Percentiles rank a stretch among this genome's conserved stretches.
Evolutionary conservation across 352 stramenopile genomes (phyloP).

Genomic region (Phytophthora pistaciae): DNA sequence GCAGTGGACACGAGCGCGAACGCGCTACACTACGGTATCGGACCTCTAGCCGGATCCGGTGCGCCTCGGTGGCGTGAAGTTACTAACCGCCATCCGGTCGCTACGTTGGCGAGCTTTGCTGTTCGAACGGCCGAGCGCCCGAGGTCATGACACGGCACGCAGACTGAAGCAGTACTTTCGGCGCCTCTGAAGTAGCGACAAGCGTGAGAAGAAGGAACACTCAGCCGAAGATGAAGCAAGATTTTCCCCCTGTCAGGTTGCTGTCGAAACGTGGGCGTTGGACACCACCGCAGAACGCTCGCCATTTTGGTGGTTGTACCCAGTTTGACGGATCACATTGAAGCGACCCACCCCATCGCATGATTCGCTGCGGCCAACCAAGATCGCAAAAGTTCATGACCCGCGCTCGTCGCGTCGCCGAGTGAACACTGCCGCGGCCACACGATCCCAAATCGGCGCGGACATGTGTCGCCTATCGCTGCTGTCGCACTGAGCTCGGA

Average conservation of each 20-base stretch:
- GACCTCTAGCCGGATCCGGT: not conserved
- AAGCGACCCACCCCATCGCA: conserved; percentile 8
- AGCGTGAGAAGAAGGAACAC: not conserved
- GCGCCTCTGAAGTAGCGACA: not conserved
- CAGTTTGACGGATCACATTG: conserved; percentile 7
- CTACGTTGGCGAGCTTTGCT: not conserved
- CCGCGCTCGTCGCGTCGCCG: conserved; percentile 7
- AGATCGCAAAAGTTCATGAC: conserved; percentile 23
- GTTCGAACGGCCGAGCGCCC: conserved; percentile 7
- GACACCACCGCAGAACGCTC: conserved; percentile 1
- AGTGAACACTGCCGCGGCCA: conserved; percentile 15
- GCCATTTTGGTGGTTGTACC: conserved; percentile 11
- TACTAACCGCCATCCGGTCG: conserved; percentile 8
- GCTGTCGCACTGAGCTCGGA: conserved; percentile 24
- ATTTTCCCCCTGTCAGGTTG: not conserved
- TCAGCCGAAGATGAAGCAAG: not conserved
- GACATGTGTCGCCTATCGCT: conserved; percentile 31
- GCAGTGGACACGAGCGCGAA: not conserved
- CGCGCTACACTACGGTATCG: not conserved
- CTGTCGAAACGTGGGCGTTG: conserved; percentile 10
- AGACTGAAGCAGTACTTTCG: not conserved
- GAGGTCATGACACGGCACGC: not conserved
- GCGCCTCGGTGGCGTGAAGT: conserved; percentile 3
- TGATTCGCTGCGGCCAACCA: conserved; percentile 12
- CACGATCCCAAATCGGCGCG: conserved; percentile 32